Conservation (phyloP, 1,139 yeast genomes). For the Suhomyces choctaworum region DNA sequence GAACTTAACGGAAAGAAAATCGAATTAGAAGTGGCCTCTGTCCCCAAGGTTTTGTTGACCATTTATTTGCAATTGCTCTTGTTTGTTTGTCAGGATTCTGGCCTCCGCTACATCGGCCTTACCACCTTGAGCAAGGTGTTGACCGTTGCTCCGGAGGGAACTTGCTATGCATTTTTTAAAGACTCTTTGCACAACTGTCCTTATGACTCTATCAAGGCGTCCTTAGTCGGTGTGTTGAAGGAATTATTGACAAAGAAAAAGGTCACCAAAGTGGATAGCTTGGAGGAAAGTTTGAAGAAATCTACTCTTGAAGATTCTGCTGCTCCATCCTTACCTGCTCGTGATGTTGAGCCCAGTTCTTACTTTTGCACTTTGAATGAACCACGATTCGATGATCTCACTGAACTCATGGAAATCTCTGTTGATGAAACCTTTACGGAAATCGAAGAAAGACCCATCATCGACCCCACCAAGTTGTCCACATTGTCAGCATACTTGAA, state of each 20-base stretch:
- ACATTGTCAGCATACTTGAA: slow-evolving; percentile 56
- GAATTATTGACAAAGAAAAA: slow-evolving; percentile 49
- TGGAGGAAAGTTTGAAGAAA: slow-evolving; percentile 7
- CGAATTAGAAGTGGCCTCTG: slow-evolving; percentile 32
- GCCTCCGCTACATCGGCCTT: slow-evolving; percentile 28
- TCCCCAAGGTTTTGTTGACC: slow-evolving; percentile 33
- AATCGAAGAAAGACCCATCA: slow-evolving; percentile 10
- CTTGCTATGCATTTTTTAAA: slow-evolving; percentile 58
- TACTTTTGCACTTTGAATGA: slow-evolving; percentile 42
- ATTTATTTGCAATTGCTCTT: slow-evolving; percentile 39
- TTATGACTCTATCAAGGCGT: slow-evolving; percentile 56
- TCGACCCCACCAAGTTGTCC: slow-evolving; percentile 36
- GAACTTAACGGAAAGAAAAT: slow-evolving; percentile 18
- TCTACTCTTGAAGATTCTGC: slow-evolving; percentile 1
- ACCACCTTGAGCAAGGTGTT: slow-evolving; percentile 58
- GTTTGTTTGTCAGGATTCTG: slow-evolving; percentile 21
- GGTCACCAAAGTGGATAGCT: not conserved
- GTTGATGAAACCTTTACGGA: slow-evolving; percentile 33
- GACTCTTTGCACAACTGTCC: slow-evolving; percentile 75
- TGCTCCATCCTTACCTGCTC: slow-evolving; percentile 25
- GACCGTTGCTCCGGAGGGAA: slow-evolving; percentile 54
- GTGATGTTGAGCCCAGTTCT: slow-evolving; percentile 11
- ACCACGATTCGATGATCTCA: slow-evolving; percentile 39
- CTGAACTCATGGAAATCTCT: slow-evolving; percentile 37
- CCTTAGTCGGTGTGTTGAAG: slow-evolving; percentile 65